A percentile compares a stretch with the other conserved stretches of the same genome.
These are phyloP conservation scores for Neurospora hispaniola DNA, from an alignment of 495 filamentous ascomycete genomes.

Conservation along the genomic window DNA sequence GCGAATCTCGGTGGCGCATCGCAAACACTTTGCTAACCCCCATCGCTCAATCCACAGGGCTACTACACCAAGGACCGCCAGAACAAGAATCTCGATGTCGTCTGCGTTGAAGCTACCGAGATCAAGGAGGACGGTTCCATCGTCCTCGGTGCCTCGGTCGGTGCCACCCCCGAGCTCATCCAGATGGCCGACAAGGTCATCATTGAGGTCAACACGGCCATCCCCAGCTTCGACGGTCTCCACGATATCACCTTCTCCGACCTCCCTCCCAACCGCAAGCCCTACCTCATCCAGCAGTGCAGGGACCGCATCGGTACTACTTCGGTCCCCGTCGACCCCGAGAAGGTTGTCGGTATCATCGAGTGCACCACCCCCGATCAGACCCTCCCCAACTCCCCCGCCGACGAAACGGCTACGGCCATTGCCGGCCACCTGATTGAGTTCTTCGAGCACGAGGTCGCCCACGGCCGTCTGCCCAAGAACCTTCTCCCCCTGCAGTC, in stretches of 20 bases:
- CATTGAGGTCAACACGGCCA: conserved; percentile 84
- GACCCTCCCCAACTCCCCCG: conserved; percentile 65
- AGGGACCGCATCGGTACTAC: conserved; percentile 75
- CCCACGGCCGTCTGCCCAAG: conserved; percentile 61
- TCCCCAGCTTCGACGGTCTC: conserved; percentile 76
- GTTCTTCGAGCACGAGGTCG: conserved; percentile 73
- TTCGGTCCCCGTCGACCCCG: conserved; percentile 80
- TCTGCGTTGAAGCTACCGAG: conserved; percentile 76
- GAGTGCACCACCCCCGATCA: conserved; percentile 79
- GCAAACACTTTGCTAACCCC: background rate
- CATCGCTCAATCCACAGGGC: conserved; percentile 25
- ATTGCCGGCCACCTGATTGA: conserved; percentile 80
- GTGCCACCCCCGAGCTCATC: conserved; percentile 75
- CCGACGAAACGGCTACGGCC: conserved; percentile 57
- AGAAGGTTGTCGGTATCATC: conserved; percentile 77
- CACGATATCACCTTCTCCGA: conserved; percentile 88
- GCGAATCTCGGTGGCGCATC: background rate
- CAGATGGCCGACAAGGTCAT: conserved; percentile 90
- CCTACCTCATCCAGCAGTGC: conserved; percentile 71
- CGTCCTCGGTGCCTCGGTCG: conserved; percentile 79
- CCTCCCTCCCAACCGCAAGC: conserved; percentile 69
- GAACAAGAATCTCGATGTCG: conserved; percentile 62
- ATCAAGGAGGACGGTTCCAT: conserved; percentile 92
- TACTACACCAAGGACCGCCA: conserved; percentile 73
- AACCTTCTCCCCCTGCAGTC: conserved; percentile 79